Evolutionary conservation across 371 early-diverging fungal genomes (phyloP), one percentile per base, ranked within the genome.

Genomic region (Phascolomyces articulosus): DNA sequence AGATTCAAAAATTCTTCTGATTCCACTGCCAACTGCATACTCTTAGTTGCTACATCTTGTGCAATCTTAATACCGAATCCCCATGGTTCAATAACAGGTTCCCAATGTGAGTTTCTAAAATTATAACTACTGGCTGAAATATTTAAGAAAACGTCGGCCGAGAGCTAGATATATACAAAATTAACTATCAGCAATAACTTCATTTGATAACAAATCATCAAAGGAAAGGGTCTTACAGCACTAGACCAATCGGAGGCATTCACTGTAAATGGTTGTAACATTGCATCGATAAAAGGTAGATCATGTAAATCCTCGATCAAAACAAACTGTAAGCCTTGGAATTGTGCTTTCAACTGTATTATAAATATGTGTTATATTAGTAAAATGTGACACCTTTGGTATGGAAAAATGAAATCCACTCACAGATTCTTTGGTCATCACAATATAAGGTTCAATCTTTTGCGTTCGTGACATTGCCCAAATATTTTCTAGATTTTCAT

Each of bases 31-130:
- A 95, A 58, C 11, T 49, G 20, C 16, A 65, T 69, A 0, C 67
- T 60, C 55, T 73, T 69, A n/a, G 70, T 66, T 11, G 69, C 68
- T 23, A 74, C 34, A 29, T 72, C 69, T 55, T 78, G 76, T 9
- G 70, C 58, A 0, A 72, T 65, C 34, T 75, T 75, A 28, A 86
- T 63, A 40, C 68, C 56, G 40, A 87, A 85, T 2, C 63, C 68
- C 89, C 91, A 94, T 9, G 91, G 90, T 69, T 96, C 96, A 8
- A 95, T 64, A 26, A 96, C 60, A 4, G 96, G 95, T 69, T 96
- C 96, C 96, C 96, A 96, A 65, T 94, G 93, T 29, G 96, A 95
- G 71, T 91, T 94, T 63, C 88, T 88, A 47, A 92, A 75, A 72
- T 96, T 95, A 64, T 91, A 96, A 73, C 90, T 93, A 71, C 96